Evolutionary conservation across 495 filamentous ascomycete species (phyloP).

Genomic region (Penicillium daleae): DNA sequence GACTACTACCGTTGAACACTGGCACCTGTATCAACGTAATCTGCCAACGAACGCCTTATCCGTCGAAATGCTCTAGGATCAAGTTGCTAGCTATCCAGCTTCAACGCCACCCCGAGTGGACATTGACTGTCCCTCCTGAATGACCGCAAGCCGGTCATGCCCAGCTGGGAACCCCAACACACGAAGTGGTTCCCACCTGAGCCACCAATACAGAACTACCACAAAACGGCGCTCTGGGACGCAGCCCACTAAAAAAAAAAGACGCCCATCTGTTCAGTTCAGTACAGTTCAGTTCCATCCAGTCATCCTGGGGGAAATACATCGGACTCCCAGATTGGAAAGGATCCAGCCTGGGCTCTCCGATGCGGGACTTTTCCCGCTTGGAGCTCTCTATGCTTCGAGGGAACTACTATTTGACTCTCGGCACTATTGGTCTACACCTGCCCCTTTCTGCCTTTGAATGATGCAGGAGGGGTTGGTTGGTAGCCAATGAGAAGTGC

Average conservation of each 20-base stretch:
- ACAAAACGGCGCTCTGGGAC: slow-evolving; percentile 6
- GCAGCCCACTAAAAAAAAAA: slow-evolving; percentile 5
- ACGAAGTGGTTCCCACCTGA: not conserved
- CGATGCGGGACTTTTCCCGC: slow-evolving; percentile 7
- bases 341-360: slow-evolving; percentile 7
- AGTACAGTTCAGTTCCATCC: slow-evolving; percentile 9
- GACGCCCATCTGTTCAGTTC: slow-evolving; percentile 9
- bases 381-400: slow-evolving; percentile 16
- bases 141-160: slow-evolving; percentile 24
- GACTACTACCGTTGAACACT: slow-evolving; percentile 40
- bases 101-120: slow-evolving; percentile 11
- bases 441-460: slow-evolving; percentile 1
- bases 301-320: not conserved
- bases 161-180: slow-evolving; percentile 3
- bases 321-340: slow-evolving; percentile 22
- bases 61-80: slow-evolving; percentile 14
- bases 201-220: slow-evolving; percentile 10
- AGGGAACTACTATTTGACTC: slow-evolving; percentile 1
- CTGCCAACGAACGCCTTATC: slow-evolving; percentile 4
- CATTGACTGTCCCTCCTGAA: slow-evolving; percentile 22
- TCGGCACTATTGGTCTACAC: slow-evolving; percentile 21
- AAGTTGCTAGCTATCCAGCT: slow-evolving; percentile 4
- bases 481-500: slow-evolving; percentile 23
- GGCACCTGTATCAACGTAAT: not conserved
- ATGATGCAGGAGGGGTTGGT: slow-evolving; percentile 3